phyloP scores from a whole-genome alignment of 2,329 filamentous ascomycete genomes.

The Hypoxylon sp. region DNA sequence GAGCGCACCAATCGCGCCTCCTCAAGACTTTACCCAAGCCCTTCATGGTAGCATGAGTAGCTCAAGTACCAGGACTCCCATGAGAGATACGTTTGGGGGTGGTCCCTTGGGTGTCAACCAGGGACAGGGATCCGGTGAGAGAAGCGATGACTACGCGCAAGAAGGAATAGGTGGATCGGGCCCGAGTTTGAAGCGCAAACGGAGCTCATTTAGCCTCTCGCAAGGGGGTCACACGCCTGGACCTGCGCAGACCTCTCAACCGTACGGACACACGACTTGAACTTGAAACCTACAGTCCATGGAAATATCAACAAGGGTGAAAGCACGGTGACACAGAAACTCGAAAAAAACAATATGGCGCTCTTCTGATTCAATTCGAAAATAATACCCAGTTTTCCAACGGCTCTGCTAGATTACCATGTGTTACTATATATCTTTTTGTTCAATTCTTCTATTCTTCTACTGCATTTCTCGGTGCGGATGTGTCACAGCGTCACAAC shows the following conservation, averaged over 20 bases:
- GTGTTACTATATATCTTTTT: constrained; percentile 48
- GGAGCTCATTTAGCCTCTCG: constrained; percentile 51
- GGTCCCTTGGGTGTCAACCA: constrained; percentile 48
- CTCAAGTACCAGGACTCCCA: constrained; percentile 57
- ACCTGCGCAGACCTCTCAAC: constrained; percentile 45
- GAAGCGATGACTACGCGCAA: constrained; percentile 49
- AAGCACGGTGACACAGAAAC: constrained; percentile 27
- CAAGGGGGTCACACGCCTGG: constrained; percentile 45
- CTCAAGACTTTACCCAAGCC: constrained; percentile 65
- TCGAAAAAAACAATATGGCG: constrained; percentile 36
- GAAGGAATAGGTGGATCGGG: constrained; percentile 45
- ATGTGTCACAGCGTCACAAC: constrained; percentile 31
- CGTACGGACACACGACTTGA: constrained; percentile 49
- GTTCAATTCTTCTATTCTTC: constrained; percentile 28
- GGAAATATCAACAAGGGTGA: constrained; percentile 15
- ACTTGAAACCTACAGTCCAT: constrained; percentile 13
- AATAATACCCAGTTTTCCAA: constrained; percentile 41
- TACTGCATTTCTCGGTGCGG: constrained; percentile 40
- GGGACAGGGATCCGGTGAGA: constrained; percentile 47
- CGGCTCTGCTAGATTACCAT: constrained; percentile 37
- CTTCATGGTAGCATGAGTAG: constrained; percentile 58
- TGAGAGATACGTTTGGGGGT: constrained; percentile 60
- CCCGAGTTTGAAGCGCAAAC: constrained; percentile 48
- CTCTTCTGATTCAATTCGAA: constrained; percentile 37
- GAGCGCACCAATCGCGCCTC: constrained; percentile 66